A percentile compares a stretch with the other conserved stretches of the same genome.
phyloP scores from a whole-genome alignment of 2,329 filamentous ascomycete genomes.

The Ceratocystis papillata region DNA sequence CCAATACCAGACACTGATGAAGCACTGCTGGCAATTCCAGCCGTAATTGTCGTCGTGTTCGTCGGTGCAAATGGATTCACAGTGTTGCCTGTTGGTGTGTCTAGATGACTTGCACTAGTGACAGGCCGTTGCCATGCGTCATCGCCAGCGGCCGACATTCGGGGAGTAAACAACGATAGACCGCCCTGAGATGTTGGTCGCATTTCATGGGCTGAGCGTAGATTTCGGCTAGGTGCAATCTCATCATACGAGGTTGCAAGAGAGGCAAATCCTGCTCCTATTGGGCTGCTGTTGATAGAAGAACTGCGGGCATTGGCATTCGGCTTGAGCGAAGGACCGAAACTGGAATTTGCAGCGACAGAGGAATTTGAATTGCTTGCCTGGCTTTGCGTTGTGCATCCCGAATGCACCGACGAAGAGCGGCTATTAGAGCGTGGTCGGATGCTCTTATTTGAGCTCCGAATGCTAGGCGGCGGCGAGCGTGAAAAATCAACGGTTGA shows the following conservation, averaged over 20 bases:
- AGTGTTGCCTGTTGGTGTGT: slow-evolving; percentile 7
- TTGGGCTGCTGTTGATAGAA: neutral
- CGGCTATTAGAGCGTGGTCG: slow-evolving; percentile 18
- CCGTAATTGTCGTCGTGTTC: slow-evolving; percentile 27
- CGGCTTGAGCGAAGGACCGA: slow-evolving; percentile 20
- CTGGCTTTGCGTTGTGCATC: slow-evolving; percentile 14
- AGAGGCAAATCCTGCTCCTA: neutral
- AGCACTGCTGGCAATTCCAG: slow-evolving; percentile 25
- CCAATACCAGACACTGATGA: neutral
- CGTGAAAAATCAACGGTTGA: slow-evolving; percentile 49
- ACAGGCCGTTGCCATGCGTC: slow-evolving; percentile 28
- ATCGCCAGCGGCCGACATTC: slow-evolving; percentile 23
- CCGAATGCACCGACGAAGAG: slow-evolving; percentile 23
- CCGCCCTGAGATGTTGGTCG: slow-evolving; percentile 16
- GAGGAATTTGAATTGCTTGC: neutral
- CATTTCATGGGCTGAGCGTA: slow-evolving; percentile 23
- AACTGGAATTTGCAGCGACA: neutral
- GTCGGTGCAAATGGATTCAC: slow-evolving; percentile 23
- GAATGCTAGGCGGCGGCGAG: slow-evolving; percentile 45
- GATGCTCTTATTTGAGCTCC: slow-evolving; percentile 38
- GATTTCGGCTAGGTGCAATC: slow-evolving; percentile 12
- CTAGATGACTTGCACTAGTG: slow-evolving; percentile 30
- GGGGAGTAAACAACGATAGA: slow-evolving; percentile 8
- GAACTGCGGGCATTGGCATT: neutral
- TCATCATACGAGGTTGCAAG: slow-evolving; percentile 2